Conservation (phyloP, 108 stramenopile genomes). For the Skeletonema tropicum region DNA sequence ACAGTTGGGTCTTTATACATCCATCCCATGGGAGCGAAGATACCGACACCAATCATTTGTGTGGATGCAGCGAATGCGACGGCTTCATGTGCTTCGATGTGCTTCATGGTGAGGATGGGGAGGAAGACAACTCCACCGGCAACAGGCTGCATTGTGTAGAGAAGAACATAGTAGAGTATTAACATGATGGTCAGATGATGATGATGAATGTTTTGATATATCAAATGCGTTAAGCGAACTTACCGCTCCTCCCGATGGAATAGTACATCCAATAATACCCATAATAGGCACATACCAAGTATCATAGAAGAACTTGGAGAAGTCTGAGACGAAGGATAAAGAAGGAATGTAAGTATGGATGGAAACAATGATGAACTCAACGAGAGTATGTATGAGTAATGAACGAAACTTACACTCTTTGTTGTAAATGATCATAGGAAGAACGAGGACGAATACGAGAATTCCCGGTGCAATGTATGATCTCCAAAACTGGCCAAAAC, state of each 20-base stretch:
- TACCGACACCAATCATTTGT: slow-evolving; percentile 24
- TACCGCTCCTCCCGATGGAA: slow-evolving; percentile 9
- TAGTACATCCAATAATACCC: slow-evolving; percentile 18
- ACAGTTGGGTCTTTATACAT: slow-evolving; percentile 12
- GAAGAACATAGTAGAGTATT: neutral
- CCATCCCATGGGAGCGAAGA: slow-evolving; percentile 28
- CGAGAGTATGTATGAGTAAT: too few relatives aligned
- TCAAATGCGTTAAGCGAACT: neutral
- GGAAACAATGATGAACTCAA: neutral
- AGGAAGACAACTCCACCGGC: slow-evolving; percentile 21
- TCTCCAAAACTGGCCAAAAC: neutral
- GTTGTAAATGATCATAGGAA: neutral
- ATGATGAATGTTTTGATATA: neutral
- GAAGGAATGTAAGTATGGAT: neutral
- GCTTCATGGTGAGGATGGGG: slow-evolving; percentile 16
- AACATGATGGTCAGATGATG: neutral
- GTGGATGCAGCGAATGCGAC: slow-evolving; percentile 13
- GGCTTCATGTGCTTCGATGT: slow-evolving; percentile 20
- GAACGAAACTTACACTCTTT: neutral
- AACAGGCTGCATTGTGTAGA: neutral
- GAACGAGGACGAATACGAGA: neutral
- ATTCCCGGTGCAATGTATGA: neutral
- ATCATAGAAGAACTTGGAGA: slow-evolving; percentile 5
- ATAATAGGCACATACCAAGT: slow-evolving; percentile 17
- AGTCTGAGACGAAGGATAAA: neutral